A percentile compares a stretch with the other conserved stretches of the same genome.
Conservation (phyloP, 78 protist genomes). For the Parvularia atlantis region DNA sequence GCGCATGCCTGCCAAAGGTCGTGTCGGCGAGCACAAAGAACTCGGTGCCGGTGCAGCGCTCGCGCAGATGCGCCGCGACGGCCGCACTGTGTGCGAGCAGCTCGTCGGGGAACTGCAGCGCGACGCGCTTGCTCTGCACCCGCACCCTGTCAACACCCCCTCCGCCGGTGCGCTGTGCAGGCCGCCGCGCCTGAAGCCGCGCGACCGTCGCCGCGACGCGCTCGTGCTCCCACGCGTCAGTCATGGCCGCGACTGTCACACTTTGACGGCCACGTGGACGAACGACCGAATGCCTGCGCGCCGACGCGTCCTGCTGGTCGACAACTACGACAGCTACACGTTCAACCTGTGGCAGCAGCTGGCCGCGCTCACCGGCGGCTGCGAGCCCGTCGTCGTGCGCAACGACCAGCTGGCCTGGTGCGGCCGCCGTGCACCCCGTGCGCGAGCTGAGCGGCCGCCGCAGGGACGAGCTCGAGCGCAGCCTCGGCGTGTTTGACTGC, state of each 20-base stretch:
- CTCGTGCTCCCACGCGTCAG: no score
- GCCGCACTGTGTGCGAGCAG: constrained; percentile 1
- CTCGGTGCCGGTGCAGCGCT: not conserved
- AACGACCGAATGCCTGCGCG: not conserved
- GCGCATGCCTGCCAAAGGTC: not conserved
- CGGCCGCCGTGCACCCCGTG: not conserved
- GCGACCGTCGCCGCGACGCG: no score
- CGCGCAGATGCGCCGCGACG: not conserved
- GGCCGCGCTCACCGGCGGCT: not conserved
- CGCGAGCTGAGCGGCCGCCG: not conserved
- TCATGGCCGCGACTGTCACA: no score
- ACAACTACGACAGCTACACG: constrained; percentile 63
- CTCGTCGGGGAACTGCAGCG: constrained; percentile 26
- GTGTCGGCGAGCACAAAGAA: constrained; percentile 26
- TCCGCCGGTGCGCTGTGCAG: no score
- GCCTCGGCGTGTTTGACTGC: constrained; percentile 1
- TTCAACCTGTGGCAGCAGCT: constrained; percentile 35
- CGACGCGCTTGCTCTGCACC: no score
- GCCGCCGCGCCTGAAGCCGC: no score
- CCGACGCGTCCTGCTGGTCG: constrained; percentile 29
- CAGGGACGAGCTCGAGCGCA: not conserved
- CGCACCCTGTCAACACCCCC: no score
- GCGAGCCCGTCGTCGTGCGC: constrained; percentile 24
- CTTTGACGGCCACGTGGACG: not conserved
- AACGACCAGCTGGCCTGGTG: constrained; percentile 20